A percentile compares a stretch with the other conserved stretches of the same genome.
Evolutionary conservation across 1,139 yeast species (phyloP).

Genomic region (Saccharomycopsis hybrid): DNA sequence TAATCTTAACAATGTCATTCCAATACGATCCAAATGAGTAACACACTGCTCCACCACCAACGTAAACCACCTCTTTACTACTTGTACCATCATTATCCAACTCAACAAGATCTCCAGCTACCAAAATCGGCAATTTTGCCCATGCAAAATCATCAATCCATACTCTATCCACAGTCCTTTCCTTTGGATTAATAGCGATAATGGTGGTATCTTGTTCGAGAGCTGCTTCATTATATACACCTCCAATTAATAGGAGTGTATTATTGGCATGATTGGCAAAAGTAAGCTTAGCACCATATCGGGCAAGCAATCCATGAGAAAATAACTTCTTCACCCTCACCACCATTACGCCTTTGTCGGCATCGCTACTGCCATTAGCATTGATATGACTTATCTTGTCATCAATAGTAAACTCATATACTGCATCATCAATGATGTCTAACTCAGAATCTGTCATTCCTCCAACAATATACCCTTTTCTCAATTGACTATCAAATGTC

Average conservation of each 20-base stretch:
- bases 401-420: slow-evolving; percentile 33
- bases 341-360: not conserved
- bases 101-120: slow-evolving; percentile 48
- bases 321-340: not conserved
- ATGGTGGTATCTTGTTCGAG: slow-evolving; percentile 36
- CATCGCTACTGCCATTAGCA: not conserved
- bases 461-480: slow-evolving; percentile 45
- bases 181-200: slow-evolving; percentile 31
- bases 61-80: slow-evolving; percentile 24
- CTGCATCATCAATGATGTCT: slow-evolving; percentile 30
- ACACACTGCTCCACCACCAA: slow-evolving; percentile 82
- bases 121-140: slow-evolving; percentile 44
- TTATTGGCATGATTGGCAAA: slow-evolving; percentile 26
- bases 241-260: slow-evolving; percentile 49
- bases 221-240: slow-evolving; percentile 42
- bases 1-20: slow-evolving; percentile 32
- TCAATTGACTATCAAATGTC: slow-evolving; percentile 29
- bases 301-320: slow-evolving; percentile 29
- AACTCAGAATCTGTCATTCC: slow-evolving; percentile 38
- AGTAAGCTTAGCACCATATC: slow-evolving; percentile 47
- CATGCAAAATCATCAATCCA: slow-evolving; percentile 33
- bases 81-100: not conserved
- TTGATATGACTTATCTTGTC: slow-evolving; percentile 14
- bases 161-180: slow-evolving; percentile 21
- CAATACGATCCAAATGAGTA: slow-evolving; percentile 76